Conservation (phyloP, 2,329 filamentous ascomycete genomes). For the Didymella sp. region DNA sequence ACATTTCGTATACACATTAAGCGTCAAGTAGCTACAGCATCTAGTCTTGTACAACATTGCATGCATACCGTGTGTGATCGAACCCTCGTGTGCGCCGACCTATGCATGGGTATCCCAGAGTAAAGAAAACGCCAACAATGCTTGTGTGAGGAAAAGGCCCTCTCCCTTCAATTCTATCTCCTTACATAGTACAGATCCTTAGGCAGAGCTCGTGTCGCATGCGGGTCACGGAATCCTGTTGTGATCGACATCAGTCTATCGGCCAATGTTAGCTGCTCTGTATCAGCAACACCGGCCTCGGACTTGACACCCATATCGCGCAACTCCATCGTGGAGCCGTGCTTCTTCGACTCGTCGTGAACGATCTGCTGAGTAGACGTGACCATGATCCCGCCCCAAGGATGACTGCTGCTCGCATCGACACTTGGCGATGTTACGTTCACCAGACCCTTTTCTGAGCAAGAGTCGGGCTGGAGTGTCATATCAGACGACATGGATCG, state of each 20-base stretch:
- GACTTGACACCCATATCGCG: conserved; percentile 43
- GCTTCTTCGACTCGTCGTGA: conserved; percentile 37
- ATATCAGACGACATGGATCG: conserved; percentile 19
- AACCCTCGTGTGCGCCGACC: conserved; percentile 1
- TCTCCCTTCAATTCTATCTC: conserved; percentile 17
- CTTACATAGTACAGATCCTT: conserved; percentile 24
- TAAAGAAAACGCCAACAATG: conserved; percentile 13
- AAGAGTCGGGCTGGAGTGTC: conserved; percentile 34
- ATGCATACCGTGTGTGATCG: background rate
- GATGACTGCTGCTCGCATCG: conserved; percentile 21
- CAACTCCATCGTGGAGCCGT: conserved; percentile 36
- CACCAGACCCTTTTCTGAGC: conserved; percentile 43
- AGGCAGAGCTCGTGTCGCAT: conserved; percentile 22
- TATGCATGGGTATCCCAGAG: conserved; percentile 20
- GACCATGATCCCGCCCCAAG: conserved; percentile 51
- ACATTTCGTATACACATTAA: conserved; percentile 3
- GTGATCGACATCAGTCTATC: conserved; percentile 47
- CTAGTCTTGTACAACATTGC: background rate
- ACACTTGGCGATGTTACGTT: conserved; percentile 13
- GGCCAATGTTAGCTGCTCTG: conserved; percentile 52
- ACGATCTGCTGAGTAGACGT: conserved; percentile 47
- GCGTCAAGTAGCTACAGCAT: background rate
- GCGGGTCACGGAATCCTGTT: conserved; percentile 37
- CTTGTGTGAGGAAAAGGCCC: background rate
- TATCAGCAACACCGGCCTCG: conserved; percentile 43